Conservation (phyloP, 257 asterid species). For the Nemophila menziesii region DNA sequence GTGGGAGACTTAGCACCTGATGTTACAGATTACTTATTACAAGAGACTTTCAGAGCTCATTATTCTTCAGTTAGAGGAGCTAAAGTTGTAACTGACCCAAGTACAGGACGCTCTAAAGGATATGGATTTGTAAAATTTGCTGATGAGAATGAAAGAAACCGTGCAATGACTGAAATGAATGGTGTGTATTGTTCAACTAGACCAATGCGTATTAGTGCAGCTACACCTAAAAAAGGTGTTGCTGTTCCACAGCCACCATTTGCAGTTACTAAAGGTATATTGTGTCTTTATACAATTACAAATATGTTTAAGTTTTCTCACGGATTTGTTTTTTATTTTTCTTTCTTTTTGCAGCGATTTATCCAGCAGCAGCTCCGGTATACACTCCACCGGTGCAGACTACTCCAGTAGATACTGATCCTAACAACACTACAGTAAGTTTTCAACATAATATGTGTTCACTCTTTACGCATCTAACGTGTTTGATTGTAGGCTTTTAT, state of each 20-base stretch:
- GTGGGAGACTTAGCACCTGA: constrained; percentile 99
- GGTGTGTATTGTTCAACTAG: constrained; percentile 93
- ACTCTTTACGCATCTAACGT: constrained; percentile 11
- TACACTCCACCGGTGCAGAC: constrained; percentile 68
- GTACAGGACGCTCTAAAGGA: constrained; percentile 94
- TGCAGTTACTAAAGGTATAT: constrained; percentile 64
- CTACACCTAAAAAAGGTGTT: constrained; percentile 82
- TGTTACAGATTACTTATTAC: constrained; percentile 84
- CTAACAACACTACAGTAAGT: constrained; percentile 82
- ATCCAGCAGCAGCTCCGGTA: constrained; percentile 48
- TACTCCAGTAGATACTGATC: constrained; percentile 57
- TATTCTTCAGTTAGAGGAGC: constrained; percentile 96
- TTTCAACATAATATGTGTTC: constrained; percentile 9
- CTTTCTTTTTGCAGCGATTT: constrained; percentile 40
- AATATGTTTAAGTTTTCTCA: background rate
- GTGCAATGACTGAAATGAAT: constrained; percentile 97
- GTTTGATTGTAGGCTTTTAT: constrained; percentile 50
- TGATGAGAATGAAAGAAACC: constrained; percentile 80
- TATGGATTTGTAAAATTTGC: constrained; percentile 97
- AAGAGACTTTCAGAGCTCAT: constrained; percentile 81
- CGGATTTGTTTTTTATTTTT: background rate
- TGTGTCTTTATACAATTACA: background rate
- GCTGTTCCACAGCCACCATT: constrained; percentile 55
- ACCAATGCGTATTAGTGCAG: constrained; percentile 98
- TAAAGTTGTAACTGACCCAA: constrained; percentile 96